Base-by-base conservation (phyloP, 441 rosid genomes). In the Aquilaria agallochum region DNA sequence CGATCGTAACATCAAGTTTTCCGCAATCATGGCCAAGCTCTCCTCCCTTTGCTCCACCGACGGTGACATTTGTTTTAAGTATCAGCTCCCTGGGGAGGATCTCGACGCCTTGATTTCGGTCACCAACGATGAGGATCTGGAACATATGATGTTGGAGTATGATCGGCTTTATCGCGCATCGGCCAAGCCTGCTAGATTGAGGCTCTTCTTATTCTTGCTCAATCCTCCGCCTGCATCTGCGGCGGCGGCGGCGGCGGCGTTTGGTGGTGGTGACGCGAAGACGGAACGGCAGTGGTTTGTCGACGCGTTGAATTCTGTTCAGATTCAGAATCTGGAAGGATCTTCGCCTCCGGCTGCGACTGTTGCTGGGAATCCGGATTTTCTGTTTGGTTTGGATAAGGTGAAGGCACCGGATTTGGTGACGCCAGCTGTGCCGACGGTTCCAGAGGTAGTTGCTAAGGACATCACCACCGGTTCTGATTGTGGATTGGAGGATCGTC, bases 21-120 rank as follows among this genome's bases (percentile, higher is more conserved):
- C 72, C 11, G 59, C 68, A 51, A 60, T 83, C 53, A 45, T 82
- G 66, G 56, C 60, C 54, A 81, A 77, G 66, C 75, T 83, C 44
- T 45, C 73, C 4, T 70, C 87, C n/a, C 72, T 78, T 2, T 75
- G 55, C 45, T 73, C 74, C n/a, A 68, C 55, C 2, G 64, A 65
- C 11, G 9, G 60, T 34, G 76, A 79, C n/a, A 31, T 80, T 14
- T 80, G 81, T 72, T 47, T 86, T 40, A 82, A 86, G 79, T 86
- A 83, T 45, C 89, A 86, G 59, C 80, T 81, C 34, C 92, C 89
- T 0, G 92, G 84, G 1, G 89, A 81, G 56, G 92, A 83, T 68
- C 85, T 86, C 13, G 92, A 79, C 65, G 85, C 92, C 7, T 72
- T 86, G 63, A 74, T 80, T 62, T 80, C 92, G 4, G 84, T 86